Evolutionary conservation across 768 basidiomycete species (phyloP).

Genomic region (Lyophyllum atratum): DNA sequence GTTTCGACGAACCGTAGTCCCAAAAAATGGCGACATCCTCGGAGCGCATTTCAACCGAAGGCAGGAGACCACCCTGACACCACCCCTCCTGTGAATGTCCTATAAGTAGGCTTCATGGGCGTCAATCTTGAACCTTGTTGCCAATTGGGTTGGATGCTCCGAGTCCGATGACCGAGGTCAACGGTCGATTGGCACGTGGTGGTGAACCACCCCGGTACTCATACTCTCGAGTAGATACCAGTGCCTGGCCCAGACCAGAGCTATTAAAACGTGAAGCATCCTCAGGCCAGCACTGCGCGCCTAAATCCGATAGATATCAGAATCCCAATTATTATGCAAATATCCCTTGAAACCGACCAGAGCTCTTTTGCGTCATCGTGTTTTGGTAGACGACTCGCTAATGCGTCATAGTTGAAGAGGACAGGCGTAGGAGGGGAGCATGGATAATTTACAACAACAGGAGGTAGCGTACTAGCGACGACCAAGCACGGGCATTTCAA

Average conservation of each 20-base stretch:
- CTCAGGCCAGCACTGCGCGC: too few species aligned
- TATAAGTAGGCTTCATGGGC: slow-evolving; percentile 6
- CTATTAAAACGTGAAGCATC: too few species aligned
- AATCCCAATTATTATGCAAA: too few species aligned
- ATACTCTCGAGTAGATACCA: too few species aligned
- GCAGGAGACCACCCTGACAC: neutral
- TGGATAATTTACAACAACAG: neutral
- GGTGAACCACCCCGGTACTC: too few species aligned
- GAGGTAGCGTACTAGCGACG: neutral
- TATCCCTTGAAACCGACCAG: too few species aligned
- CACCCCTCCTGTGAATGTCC: neutral
- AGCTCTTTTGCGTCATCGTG: too few species aligned
- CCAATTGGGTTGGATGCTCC: neutral
- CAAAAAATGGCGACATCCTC: slow-evolving; percentile 46
- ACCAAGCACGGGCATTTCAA: neutral
- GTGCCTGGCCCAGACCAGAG: too few species aligned
- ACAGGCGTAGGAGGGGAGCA: too few species aligned
- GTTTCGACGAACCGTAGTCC: slow-evolving; percentile 35
- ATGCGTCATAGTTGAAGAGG: too few species aligned
- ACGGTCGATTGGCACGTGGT: neutral
- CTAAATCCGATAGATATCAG: too few species aligned
- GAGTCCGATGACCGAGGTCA: neutral
- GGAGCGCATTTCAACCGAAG: slow-evolving; percentile 3
- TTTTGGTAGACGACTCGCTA: too few species aligned
- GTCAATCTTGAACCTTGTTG: slow-evolving; percentile 1